Percentiles rank a stretch among this genome's conserved stretches.
phyloP scores from a whole-genome alignment of 495 filamentous ascomycete species.

The Apodospora peruviana region DNA sequence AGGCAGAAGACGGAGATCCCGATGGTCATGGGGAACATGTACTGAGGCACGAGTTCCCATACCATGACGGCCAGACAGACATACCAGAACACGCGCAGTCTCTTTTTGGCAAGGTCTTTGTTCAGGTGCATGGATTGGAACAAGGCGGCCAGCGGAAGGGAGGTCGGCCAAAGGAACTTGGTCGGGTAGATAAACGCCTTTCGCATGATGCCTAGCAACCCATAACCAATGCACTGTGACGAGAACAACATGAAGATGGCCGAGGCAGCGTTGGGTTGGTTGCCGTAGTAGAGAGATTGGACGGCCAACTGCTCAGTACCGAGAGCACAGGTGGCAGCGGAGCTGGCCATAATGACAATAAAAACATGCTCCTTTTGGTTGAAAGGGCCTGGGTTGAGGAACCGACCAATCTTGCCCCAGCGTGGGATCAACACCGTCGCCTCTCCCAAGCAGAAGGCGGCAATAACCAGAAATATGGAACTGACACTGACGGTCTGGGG shows the following conservation, averaged over 20 bases:
- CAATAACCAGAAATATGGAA: conserved; percentile 37
- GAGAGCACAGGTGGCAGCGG: conserved; percentile 28
- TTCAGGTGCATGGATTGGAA: conserved; percentile 35
- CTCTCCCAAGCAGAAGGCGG: conserved; percentile 30
- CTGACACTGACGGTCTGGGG: conserved; percentile 39
- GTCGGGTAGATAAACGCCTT: conserved; percentile 47
- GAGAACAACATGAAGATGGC: conserved; percentile 37
- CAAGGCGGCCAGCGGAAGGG: conserved; percentile 29
- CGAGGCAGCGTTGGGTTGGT: conserved; percentile 24
- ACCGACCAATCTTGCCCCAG: conserved; percentile 26
- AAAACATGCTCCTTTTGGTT: conserved; percentile 37
- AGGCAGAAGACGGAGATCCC: conserved; percentile 52
- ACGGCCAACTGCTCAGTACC: conserved; percentile 33
- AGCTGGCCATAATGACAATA: conserved; percentile 31
- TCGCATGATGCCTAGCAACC: conserved; percentile 45
- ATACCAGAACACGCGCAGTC: conserved; percentile 32
- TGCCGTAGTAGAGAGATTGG: conserved; percentile 37
- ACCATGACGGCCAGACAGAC: conserved; percentile 29
- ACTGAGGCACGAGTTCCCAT: conserved; percentile 50
- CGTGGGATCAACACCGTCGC: conserved; percentile 33
- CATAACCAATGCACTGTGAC: conserved; percentile 45
- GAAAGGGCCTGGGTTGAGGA: conserved; percentile 32
- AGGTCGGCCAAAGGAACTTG: conserved; percentile 39
- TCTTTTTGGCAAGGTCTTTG: conserved; percentile 24
- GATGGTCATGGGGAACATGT: conserved; percentile 44